phyloP scores from a whole-genome alignment of 805 yeast species.

The Candida mattraensis region DNA sequence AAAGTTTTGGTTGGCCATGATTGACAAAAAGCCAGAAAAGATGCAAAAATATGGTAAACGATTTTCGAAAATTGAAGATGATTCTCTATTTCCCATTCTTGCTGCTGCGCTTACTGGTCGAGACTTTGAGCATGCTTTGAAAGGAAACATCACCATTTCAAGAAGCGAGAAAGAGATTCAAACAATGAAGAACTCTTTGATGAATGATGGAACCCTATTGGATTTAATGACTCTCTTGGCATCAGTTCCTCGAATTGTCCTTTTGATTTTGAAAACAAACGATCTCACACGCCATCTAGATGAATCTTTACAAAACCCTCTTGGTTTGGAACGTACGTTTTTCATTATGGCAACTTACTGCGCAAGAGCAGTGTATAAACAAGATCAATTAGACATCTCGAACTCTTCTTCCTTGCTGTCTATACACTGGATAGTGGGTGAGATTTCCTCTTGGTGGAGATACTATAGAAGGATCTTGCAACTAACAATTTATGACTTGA shows the following conservation, averaged over 20 bases:
- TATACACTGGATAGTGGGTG: constrained; percentile 27
- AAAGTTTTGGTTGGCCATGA: constrained; percentile 85
- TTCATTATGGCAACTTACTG: constrained; percentile 89
- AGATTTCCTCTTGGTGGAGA: constrained; percentile 31
- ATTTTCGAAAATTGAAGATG: constrained; percentile 78
- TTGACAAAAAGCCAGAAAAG: constrained; percentile 62
- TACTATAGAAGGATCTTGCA: constrained; percentile 34
- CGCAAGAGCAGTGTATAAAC: constrained; percentile 75
- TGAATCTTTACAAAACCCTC: constrained; percentile 74
- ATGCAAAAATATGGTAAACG: constrained; percentile 75
- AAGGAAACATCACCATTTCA: constrained; percentile 54
- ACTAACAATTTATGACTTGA: constrained; percentile 35
- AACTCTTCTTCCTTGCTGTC: constrained; percentile 18
- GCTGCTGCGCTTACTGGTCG: constrained; percentile 96
- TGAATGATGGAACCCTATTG: constrained; percentile 62
- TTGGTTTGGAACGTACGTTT: constrained; percentile 87
- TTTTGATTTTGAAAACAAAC: constrained; percentile 87
- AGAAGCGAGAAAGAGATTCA: constrained; percentile 64
- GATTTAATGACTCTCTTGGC: constrained; percentile 79
- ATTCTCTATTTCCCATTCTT: constrained; percentile 77
- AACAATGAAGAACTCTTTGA: constrained; percentile 62
- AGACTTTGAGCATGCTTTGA: constrained; percentile 73
- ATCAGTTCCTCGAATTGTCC: constrained; percentile 78
- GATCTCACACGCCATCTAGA: constrained; percentile 89
- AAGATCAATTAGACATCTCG: constrained; percentile 35